A percentile compares a stretch with the other conserved stretches of the same genome.
Evolutionary conservation across 2,329 filamentous ascomycete genomes (phyloP).

Genomic region (Fusarium miscanthi): DNA sequence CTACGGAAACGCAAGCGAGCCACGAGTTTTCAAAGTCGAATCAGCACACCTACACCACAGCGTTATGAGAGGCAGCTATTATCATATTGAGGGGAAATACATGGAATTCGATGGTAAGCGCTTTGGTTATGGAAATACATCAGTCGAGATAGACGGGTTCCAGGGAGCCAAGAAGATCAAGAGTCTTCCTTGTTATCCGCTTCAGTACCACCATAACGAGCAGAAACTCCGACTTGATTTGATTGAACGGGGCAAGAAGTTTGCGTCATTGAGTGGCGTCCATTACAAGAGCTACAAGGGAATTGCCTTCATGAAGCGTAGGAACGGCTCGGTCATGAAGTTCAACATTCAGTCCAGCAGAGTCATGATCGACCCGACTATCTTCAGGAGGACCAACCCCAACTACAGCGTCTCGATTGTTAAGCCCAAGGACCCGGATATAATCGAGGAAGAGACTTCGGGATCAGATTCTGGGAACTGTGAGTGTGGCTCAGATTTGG

Average conservation of each 20-base stretch:
- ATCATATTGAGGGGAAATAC: constrained; percentile 81
- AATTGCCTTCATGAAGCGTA: constrained; percentile 86
- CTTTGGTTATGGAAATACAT: constrained; percentile 80
- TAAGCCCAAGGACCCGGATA: constrained; percentile 75
- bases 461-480: constrained; percentile 53
- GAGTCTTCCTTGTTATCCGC: constrained; percentile 78
- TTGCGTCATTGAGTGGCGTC: constrained; percentile 82
- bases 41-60: constrained; percentile 75
- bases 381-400: constrained; percentile 85
- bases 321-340: constrained; percentile 71
- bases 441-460: constrained; percentile 61
- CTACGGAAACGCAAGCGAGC: constrained; percentile 80
- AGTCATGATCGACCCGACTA: constrained; percentile 87
- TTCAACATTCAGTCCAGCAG: constrained; percentile 88
- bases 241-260: constrained; percentile 85
- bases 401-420: constrained; percentile 85
- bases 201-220: constrained; percentile 82
- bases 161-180: constrained; percentile 86
- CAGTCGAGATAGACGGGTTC: constrained; percentile 78
- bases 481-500: constrained; percentile 56
- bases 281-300: constrained; percentile 87
- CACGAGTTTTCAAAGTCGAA: constrained; percentile 85
- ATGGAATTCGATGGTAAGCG: constrained; percentile 90
- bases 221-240: constrained; percentile 72
- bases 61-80: constrained; percentile 79